Percentiles rank a stretch among this genome's conserved stretches.
Conservation (phyloP, 768 basidiomycete genomes). For the Aureoboletus auriporus region DNA sequence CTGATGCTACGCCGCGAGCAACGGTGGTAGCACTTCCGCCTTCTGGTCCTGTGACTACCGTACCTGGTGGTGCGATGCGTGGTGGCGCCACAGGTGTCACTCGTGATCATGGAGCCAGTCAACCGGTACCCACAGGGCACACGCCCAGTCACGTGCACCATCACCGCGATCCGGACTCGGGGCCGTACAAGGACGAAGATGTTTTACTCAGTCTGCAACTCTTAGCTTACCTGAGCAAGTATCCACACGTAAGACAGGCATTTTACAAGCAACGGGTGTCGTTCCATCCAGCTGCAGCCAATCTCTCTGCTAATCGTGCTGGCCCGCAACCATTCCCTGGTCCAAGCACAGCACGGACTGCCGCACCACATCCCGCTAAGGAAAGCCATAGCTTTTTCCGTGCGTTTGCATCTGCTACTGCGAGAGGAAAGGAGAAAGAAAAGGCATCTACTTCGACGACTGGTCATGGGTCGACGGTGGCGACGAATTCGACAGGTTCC, state of each 20-base stretch:
- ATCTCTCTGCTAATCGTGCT: slow-evolving; percentile 31
- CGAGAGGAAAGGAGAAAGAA: slow-evolving; percentile 49
- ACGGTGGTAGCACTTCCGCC: slow-evolving; percentile 52
- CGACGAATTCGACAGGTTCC: not conserved
- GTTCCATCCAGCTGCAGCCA: slow-evolving; percentile 74
- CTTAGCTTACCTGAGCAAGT: slow-evolving; percentile 94
- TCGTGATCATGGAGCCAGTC: slow-evolving; percentile 17
- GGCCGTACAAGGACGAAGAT: slow-evolving; percentile 91
- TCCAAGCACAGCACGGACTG: slow-evolving; percentile 22
- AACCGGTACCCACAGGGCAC: slow-evolving; percentile 18
- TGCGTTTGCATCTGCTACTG: slow-evolving; percentile 39
- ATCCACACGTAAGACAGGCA: slow-evolving; percentile 93
- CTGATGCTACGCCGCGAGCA: slow-evolving; percentile 63
- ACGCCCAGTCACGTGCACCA: slow-evolving; percentile 35
- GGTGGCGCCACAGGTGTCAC: slow-evolving; percentile 7
- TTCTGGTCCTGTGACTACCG: slow-evolving; percentile 12
- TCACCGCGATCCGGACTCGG: slow-evolving; percentile 39
- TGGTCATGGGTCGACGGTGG: slow-evolving; percentile 20
- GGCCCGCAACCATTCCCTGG: slow-evolving; percentile 22
- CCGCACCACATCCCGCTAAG: slow-evolving; percentile 21
- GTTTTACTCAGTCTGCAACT: slow-evolving; percentile 88
- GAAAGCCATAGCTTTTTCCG: slow-evolving; percentile 43
- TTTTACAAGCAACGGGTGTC: slow-evolving; percentile 86
- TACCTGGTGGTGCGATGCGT: slow-evolving; percentile 14
- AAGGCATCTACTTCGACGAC: slow-evolving; percentile 18